These are phyloP conservation scores for Passiflora organensis DNA, from an alignment of 345 rosid species.

Conservation along the genomic window DNA sequence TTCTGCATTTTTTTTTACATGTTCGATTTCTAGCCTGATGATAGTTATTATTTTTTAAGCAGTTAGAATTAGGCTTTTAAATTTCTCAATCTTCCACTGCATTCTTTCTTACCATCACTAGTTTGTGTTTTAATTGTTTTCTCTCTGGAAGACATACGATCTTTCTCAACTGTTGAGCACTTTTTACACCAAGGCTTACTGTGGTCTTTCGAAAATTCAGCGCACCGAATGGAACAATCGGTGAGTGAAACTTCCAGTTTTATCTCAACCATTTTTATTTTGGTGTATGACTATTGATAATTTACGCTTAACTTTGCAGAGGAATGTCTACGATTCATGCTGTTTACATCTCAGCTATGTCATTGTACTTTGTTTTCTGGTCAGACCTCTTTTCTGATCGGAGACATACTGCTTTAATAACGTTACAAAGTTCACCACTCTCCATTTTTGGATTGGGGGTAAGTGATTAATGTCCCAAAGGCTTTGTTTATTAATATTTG, in stretches of 20 bases:
- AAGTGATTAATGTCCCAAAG: no score
- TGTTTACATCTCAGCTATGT: conserved; percentile 18
- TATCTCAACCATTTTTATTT: background rate
- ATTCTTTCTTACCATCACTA: background rate
- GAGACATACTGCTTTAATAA: conserved; percentile 11
- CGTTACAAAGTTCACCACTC: conserved; percentile 22
- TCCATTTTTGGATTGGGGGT: conserved; percentile 26
- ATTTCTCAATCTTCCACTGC: no score
- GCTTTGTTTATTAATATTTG: no score
- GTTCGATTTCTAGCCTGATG: background rate
- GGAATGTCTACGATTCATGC: conserved; percentile 26
- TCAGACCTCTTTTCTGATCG: conserved; percentile 27
- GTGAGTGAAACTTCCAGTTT: conserved; percentile 15
- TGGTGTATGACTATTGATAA: background rate
- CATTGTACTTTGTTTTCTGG: conserved; percentile 27
- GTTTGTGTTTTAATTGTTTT: background rate
- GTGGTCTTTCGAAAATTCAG: conserved; percentile 25
- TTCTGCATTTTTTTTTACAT: conserved; percentile 1
- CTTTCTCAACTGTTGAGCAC: conserved; percentile 22
- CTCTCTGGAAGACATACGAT: conserved; percentile 18
- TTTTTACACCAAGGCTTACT: conserved; percentile 22
- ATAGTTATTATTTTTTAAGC: no score
- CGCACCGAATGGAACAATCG: conserved; percentile 30
- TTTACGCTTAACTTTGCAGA: conserved; percentile 14
- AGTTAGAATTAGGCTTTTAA: background rate